Base-by-base conservation (phyloP, 129 eudicot genomes). In the Flaveria brownii region DNA sequence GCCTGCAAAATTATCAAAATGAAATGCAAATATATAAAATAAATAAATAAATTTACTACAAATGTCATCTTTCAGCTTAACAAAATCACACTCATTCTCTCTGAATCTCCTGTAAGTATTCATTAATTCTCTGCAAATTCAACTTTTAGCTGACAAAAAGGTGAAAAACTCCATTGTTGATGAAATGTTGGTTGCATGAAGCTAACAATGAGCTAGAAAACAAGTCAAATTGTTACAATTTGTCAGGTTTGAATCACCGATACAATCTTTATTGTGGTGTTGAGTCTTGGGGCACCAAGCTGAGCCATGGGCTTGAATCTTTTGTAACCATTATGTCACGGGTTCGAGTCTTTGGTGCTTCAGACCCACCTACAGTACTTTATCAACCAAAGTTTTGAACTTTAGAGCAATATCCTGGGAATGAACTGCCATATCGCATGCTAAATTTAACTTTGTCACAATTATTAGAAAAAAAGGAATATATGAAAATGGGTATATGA, bases 1-100 rank as follows among this genome's bases (percentile, higher is more conserved):
- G 55, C 77, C 77, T 9, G 33, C 10, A n/a, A 55, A 36, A 36
- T 2, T 41, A 23, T 42, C 8, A 23, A 74, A 39, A 60, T 60
- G 26, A 2, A 74, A 25, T 55, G 28, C 10, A 43, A 9, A 5
- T 1, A 14, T 30, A 49, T 49, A 49, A 42, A 62, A 18, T 14
- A 76, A 71, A 71, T 1, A 71, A 71, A 30, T 30, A 15, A 16
- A 65, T 6, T 15, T 12, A 26, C 73, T 76, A 76, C 74, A 76
- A 66, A 76, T 76, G 65, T 65, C 72, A 76, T 65, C 64, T 14
- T 76, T 50, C 9, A 11, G 28, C 20, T 4, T 30, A 15, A 62
- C 68, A 28, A 30, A 13, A 43, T 28, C 68, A 13, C 15, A 13
- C 78, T 61, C 16, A 9, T 2, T 54, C 26, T 18, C 68, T 25